Evolutionary conservation across 371 early-diverging fungal genomes (phyloP), one percentile per base, ranked within the genome.

Genomic region (Apophysomyces elegans): DNA sequence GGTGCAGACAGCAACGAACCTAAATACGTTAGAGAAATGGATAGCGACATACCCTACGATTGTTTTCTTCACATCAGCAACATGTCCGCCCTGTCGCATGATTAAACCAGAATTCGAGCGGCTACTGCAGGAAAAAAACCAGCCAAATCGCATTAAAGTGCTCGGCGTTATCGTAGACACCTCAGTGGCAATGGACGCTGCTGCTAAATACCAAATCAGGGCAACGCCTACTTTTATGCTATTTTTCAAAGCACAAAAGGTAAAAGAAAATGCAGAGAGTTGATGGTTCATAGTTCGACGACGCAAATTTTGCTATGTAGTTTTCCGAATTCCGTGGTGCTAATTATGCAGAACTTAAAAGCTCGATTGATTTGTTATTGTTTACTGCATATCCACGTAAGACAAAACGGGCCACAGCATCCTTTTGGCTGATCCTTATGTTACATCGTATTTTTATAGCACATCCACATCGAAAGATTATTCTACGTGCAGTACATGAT

Each of bases 151-250:
- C 18, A 68, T 81, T 43, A 77, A 72, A 35, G 74, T 91, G 1
- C 73, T 86, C 36, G 93, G 88, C 2, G 87, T 88, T 21, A 84
- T 84, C 35, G 85, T 91, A 26, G 93, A 93, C 67, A 76, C 85
- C 0, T 75, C 78, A 0, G 68, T 81, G 21, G 87, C 88, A 2
- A 71, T 76, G 37, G 84, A 84, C 21, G 85, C 86, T 18, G 83
- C 83, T 38, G 65, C 78, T 8, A 73, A 77, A 26, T 93, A 85
- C 63, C 65, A 74, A 46, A 77, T 93, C 26, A 72, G 85, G 12
- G 89, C 87, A 3, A 90, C 90, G 1, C 92, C 92, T 32, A 91
- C 92, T 1, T 91, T 91, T 67, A 77, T 84, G 61, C 83, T 88
- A 44, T 89, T 85, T 59, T 67, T 86, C 12, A 77, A 88, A 26